phyloP scores from a whole-genome alignment of 2,329 filamentous ascomycete species.

The Xylariaceae sp. region DNA sequence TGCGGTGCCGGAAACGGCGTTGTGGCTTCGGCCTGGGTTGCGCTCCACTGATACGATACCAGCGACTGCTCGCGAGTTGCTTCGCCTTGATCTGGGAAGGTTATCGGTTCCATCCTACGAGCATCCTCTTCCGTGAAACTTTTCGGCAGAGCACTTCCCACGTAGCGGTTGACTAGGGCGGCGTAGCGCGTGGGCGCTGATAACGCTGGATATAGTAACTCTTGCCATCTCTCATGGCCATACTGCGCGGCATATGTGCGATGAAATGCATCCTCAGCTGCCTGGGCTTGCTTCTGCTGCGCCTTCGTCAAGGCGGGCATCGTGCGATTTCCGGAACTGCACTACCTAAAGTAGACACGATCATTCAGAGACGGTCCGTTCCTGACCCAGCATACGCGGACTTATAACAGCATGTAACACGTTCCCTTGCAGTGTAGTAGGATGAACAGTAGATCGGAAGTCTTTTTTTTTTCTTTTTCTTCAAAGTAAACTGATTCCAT shows the following conservation, averaged over 20 bases:
- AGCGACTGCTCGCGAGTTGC: conserved; percentile 1
- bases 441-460: no score
- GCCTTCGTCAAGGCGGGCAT: conserved; percentile 24
- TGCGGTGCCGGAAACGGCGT: conserved; percentile 22
- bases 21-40: conserved; percentile 7
- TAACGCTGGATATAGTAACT: conserved; percentile 22
- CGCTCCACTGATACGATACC: conserved; percentile 14
- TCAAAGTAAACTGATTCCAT: no score
- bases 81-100: conserved; percentile 7
- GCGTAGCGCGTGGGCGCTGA: conserved; percentile 22
- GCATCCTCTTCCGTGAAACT: conserved; percentile 10
- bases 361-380: no score
- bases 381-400: no score
- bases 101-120: background rate
- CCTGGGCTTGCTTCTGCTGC: conserved; percentile 21
- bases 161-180: conserved; percentile 22
- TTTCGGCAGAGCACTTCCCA: conserved; percentile 8
- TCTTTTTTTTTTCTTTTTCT: no score
- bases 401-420: no score
- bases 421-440: no score
- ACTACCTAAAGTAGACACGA: no score
- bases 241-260: conserved; percentile 20
- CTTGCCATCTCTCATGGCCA: conserved; percentile 21
- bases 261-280: conserved; percentile 21
- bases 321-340: background rate